Conservation (phyloP, 495 filamentous ascomycete species). For the Lophiostoma macrostomum region DNA sequence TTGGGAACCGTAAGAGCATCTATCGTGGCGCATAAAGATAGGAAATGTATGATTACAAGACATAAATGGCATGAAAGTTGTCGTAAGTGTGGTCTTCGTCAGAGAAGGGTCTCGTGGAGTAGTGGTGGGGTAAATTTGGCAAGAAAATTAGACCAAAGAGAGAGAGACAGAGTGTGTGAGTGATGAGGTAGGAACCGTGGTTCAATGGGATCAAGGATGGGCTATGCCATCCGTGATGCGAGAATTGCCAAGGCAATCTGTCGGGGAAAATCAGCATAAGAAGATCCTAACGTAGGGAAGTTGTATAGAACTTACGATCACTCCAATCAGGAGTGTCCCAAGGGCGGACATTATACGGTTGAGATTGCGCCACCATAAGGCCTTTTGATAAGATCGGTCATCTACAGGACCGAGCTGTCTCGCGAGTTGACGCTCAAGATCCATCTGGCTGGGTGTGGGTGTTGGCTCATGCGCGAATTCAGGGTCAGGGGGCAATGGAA, state of each 20-base stretch:
- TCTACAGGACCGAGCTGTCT: slow-evolving; percentile 35
- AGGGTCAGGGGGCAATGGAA: slow-evolving; percentile 63
- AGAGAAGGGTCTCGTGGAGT: slow-evolving; percentile 10
- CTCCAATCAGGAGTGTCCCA: slow-evolving; percentile 72
- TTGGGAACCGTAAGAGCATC: slow-evolving; percentile 1
- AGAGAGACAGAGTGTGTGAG: too few species aligned
- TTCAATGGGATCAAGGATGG: not conserved
- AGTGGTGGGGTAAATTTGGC: too few species aligned
- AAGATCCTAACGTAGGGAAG: not conserved
- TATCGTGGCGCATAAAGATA: slow-evolving; percentile 6
- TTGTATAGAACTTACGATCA: slow-evolving; percentile 56
- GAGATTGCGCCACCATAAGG: slow-evolving; percentile 86
- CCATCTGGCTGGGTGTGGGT: slow-evolving; percentile 31
- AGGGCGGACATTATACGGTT: slow-evolving; percentile 83
- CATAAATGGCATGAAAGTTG: slow-evolving; percentile 12
- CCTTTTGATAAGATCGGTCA: slow-evolving; percentile 63
- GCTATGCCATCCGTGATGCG: slow-evolving; percentile 26
- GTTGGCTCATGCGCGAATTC: slow-evolving; percentile 16
- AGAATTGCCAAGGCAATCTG: slow-evolving; percentile 28
- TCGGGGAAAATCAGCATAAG: not conserved
- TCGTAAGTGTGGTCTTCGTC: slow-evolving; percentile 4
- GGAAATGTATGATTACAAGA: slow-evolving; percentile 22
- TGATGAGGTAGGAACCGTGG: not conserved
- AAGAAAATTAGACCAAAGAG: too few species aligned
- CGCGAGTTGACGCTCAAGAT: slow-evolving; percentile 35